phyloP scores from a whole-genome alignment of 192 early-diverging fungal genomes.

The Anaeromyces robustus region DNA sequence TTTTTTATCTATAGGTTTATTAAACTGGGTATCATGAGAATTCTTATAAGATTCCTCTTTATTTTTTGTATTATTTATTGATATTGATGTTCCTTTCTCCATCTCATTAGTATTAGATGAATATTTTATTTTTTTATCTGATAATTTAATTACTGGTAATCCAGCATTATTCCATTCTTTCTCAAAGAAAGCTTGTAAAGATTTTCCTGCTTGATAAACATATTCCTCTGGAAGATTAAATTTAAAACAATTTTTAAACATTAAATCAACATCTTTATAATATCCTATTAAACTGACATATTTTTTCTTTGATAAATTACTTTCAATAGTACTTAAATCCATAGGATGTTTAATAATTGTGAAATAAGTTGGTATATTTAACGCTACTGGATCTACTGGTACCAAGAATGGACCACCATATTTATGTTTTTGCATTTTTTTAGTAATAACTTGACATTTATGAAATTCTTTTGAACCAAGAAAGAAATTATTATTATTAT shows the following conservation, averaged over 20 bases:
- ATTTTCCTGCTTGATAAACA: slow-evolving; percentile 16
- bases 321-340: slow-evolving; percentile 49
- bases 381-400: slow-evolving; percentile 54
- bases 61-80: not conserved
- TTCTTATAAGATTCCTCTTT: not conserved
- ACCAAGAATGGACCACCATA: slow-evolving; percentile 52
- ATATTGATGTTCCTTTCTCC: not conserved
- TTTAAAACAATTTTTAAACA: slow-evolving; percentile 48
- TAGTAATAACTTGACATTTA: not conserved
- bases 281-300: slow-evolving; percentile 22
- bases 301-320: slow-evolving; percentile 27
- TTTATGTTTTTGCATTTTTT: slow-evolving; percentile 56
- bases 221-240: slow-evolving; percentile 52
- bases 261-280: slow-evolving; percentile 22
- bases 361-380: slow-evolving; percentile 47
- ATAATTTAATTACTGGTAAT: not conserved
- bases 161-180: slow-evolving; percentile 12
- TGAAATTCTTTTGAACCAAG: not conserved
- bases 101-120: no score
- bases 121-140: not conserved
- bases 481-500: not conserved
- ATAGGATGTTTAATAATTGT: slow-evolving; percentile 53
- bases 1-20: no score
- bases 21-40: no score
- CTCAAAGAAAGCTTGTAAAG: slow-evolving; percentile 8